phyloP scores from a whole-genome alignment of 345 rosid genomes.

The Arabis hirsuta region DNA sequence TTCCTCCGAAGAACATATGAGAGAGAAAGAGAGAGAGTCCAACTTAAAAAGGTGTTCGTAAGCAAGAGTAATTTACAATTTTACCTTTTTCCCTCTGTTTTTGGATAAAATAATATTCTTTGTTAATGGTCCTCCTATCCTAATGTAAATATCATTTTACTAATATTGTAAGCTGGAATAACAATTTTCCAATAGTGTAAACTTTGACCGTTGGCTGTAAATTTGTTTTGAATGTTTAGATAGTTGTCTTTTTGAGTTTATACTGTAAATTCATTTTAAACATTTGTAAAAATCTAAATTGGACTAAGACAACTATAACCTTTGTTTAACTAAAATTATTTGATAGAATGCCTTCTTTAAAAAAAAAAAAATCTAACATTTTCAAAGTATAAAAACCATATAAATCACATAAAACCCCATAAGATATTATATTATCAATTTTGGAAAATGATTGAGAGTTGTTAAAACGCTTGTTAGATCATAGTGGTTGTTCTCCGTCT shows the following conservation, averaged over 20 bases:
- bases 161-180: background rate
- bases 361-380: too few relatives aligned
- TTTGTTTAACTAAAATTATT: background rate
- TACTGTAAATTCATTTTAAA: background rate
- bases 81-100: conserved; percentile 9
- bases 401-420: too few relatives aligned
- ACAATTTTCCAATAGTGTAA: background rate
- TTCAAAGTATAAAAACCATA: too few relatives aligned
- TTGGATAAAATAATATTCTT: conserved; percentile 9
- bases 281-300: background rate
- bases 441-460: too few relatives aligned
- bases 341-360: too few relatives aligned
- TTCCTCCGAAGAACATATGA: background rate
- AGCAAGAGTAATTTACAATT: background rate
- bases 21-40: background rate
- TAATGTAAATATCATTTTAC: conserved; percentile 7
- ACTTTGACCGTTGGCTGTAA: conserved; percentile 21
- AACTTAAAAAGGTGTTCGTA: conserved; percentile 23
- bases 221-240: conserved; percentile 1
- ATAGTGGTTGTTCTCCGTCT: too few relatives aligned
- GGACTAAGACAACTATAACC: background rate
- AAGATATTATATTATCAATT: too few relatives aligned
- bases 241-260: conserved; percentile 9
- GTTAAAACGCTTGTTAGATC: too few relatives aligned
- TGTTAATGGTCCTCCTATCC: conserved; percentile 10